Evolutionary conservation across 805 yeast genomes (phyloP).

Genomic region (Ogataea degrootiae): DNA sequence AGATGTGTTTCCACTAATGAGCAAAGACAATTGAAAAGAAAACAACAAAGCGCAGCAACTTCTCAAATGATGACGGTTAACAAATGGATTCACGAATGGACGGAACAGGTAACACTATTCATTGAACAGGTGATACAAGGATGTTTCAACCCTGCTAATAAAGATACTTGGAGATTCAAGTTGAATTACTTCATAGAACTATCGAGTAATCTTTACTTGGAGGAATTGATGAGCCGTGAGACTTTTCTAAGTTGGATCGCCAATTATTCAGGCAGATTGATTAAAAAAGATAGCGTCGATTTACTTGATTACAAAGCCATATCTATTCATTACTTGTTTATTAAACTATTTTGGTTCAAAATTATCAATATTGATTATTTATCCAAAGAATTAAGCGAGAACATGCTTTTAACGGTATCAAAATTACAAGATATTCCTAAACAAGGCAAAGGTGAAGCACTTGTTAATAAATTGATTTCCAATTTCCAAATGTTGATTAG

Average conservation of each 20-base stretch:
- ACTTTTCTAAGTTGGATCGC: conserved; percentile 62
- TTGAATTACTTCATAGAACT: conserved; percentile 59
- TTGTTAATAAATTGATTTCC: conserved; percentile 16
- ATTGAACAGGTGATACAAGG: conserved; percentile 47
- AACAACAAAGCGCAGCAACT: conserved; percentile 21
- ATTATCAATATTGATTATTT: conserved; percentile 50
- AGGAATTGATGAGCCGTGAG: conserved; percentile 58
- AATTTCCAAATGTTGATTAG: conserved; percentile 32
- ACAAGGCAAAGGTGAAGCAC: conserved; percentile 8
- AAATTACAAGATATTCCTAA: conserved; percentile 17
- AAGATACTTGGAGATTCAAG: conserved; percentile 40
- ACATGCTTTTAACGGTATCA: conserved; percentile 35
- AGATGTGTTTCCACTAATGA: conserved; percentile 84
- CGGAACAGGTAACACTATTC: conserved; percentile 69
- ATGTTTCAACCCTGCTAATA: conserved; percentile 25
- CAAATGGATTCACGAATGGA: conserved; percentile 85
- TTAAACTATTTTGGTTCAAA: conserved; percentile 70
- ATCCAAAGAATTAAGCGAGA: conserved; percentile 62
- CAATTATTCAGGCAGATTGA: conserved; percentile 37
- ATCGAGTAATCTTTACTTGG: conserved; percentile 61
- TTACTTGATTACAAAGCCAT: conserved; percentile 20
- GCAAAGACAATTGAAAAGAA: conserved; percentile 51
- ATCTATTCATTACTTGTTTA: conserved; percentile 40
- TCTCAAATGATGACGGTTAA: conserved; percentile 36
- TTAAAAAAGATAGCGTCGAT: conserved; percentile 9